A percentile compares a stretch with the other conserved stretches of the same genome.
Conservation (phyloP, 192 early-diverging fungal species). For the Backusella australiensis region DNA sequence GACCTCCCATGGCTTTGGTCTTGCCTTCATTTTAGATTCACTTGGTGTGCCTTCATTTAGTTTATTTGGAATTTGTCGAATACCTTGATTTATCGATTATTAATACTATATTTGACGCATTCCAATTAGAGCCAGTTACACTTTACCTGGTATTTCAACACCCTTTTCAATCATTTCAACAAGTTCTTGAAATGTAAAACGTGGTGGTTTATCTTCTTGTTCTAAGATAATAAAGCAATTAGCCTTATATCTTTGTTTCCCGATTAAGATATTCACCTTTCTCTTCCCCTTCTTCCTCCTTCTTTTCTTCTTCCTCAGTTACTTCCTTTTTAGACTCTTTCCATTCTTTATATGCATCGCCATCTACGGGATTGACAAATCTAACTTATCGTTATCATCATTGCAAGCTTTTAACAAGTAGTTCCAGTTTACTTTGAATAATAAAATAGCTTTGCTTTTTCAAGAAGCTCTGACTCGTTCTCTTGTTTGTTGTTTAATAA, state of each 20-base stretch:
- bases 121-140: neutral
- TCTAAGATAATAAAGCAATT: neutral
- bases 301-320: neutral
- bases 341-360: conserved; percentile 35
- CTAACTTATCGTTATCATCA: conserved; percentile 8
- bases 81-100: conserved; percentile 13
- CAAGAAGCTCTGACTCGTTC: conserved; percentile 28
- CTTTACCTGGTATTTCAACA: conserved; percentile 40
- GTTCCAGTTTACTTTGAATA: conserved; percentile 36
- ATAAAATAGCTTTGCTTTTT: conserved; percentile 44
- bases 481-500: conserved; percentile 28
- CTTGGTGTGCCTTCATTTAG: conserved; percentile 39
- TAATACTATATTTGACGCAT: neutral
- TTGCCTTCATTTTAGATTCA: conserved; percentile 22
- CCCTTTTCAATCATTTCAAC: conserved; percentile 41
- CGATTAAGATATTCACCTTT: neutral
- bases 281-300: neutral
- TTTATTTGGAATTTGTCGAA: conserved; percentile 39
- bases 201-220: conserved; percentile 7
- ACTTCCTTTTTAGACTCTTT: conserved; percentile 14
- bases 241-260: neutral
- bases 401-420: neutral
- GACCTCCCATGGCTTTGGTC: conserved; percentile 39
- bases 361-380: conserved; percentile 34
- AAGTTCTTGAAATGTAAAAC: conserved; percentile 40